These are phyloP conservation scores for Cyberlindnera sargentensis DNA, from an alignment of 805 yeast genomes.

Conservation along the genomic window DNA sequence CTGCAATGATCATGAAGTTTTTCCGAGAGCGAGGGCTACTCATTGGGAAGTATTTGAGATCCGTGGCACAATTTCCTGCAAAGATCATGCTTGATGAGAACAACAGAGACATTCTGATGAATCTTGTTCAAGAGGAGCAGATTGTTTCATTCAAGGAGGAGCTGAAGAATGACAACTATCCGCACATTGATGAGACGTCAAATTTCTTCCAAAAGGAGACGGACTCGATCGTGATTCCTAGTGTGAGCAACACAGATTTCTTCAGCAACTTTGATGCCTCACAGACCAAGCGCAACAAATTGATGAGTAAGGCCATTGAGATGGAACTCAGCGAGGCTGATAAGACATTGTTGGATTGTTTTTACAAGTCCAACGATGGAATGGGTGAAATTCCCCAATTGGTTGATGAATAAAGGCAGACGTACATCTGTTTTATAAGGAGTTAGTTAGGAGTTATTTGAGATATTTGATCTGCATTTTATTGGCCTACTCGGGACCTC, in stretches of 20 bases:
- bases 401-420: too few species aligned
- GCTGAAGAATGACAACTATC: conserved; percentile 17
- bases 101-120: conserved; percentile 18
- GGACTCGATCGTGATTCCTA: conserved; percentile 22
- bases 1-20: conserved; percentile 23
- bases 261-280: conserved; percentile 18
- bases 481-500: too few species aligned
- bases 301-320: conserved; percentile 9
- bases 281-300: conserved; percentile 16
- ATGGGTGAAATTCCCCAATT: neutral
- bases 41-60: conserved; percentile 15
- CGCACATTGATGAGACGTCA: conserved; percentile 19
- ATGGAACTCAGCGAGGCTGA: conserved; percentile 14
- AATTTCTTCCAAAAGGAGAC: conserved; percentile 17
- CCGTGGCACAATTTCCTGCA: conserved; percentile 22
- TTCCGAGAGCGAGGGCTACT: conserved; percentile 22
- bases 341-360: conserved; percentile 12
- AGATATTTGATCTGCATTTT: too few species aligned
- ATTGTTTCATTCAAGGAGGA: conserved; percentile 21
- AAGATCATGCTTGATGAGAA: conserved; percentile 22
- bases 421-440: too few species aligned
- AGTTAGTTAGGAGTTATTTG: too few species aligned
- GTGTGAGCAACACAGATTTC: conserved; percentile 14
- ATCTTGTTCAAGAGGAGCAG: conserved; percentile 23
- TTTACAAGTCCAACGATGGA: neutral